Evolutionary conservation across 176 grass and related monocot genomes (phyloP).

Genomic region (Zoysia pacifica): DNA sequence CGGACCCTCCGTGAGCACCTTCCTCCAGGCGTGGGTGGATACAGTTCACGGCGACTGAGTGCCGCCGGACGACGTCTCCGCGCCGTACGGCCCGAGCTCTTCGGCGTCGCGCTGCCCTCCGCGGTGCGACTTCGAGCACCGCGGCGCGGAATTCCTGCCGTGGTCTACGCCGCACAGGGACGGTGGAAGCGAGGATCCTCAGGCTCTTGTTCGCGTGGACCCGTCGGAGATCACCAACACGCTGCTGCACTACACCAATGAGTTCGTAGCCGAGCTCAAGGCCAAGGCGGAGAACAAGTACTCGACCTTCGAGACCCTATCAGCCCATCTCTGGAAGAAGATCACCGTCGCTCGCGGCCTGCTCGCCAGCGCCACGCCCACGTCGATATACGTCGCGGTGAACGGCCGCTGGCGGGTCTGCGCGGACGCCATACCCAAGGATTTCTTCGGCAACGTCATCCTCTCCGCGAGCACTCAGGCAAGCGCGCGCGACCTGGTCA

Average conservation of each 20-base stretch:
- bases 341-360: neutral
- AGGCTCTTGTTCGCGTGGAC: neutral
- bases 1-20: conserved; percentile 46
- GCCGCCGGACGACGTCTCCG: neutral
- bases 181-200: too few relatives aligned
- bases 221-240: conserved; percentile 44
- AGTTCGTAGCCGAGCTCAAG: neutral
- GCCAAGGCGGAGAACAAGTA: neutral
- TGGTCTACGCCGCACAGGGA: neutral
- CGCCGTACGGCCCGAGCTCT: conserved; percentile 29
- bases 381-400: neutral
- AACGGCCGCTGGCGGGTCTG: neutral
- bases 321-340: neutral
- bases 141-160: conserved; percentile 44
- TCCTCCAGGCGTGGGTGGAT: conserved; percentile 44
- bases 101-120: conserved; percentile 42
- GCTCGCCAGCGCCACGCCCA: neutral
- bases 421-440: neutral
- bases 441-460: neutral
- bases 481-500: neutral
- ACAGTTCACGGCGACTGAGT: conserved; percentile 18
- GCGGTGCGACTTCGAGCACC: conserved; percentile 51
- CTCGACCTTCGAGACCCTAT: neutral
- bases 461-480: neutral
- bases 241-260: conserved; percentile 22